These are phyloP conservation scores for Crithidia bombi DNA, from an alignment of 208 protist genomes.

Conservation along the genomic window DNA sequence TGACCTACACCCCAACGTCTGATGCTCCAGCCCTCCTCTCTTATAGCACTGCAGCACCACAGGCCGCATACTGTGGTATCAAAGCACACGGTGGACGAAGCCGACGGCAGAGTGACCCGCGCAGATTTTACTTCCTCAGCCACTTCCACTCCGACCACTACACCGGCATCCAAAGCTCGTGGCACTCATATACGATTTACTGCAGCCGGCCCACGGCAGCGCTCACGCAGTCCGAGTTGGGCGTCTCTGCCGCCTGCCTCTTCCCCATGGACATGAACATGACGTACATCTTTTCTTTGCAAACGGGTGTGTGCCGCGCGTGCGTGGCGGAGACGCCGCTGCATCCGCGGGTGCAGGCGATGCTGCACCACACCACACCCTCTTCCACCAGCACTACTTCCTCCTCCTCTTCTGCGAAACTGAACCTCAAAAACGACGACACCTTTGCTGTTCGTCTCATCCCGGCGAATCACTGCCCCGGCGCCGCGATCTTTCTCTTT, in stretches of 20 bases:
- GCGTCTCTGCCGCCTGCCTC: slow-evolving; percentile 46
- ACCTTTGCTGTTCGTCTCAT: slow-evolving; percentile 60
- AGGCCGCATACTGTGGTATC: background rate
- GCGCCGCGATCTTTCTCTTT: slow-evolving; percentile 91
- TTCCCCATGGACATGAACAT: slow-evolving; percentile 49
- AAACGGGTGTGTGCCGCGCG: slow-evolving; percentile 29
- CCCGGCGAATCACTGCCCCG: slow-evolving; percentile 93
- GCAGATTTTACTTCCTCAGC: slow-evolving; percentile 78
- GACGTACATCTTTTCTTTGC: slow-evolving; percentile 62
- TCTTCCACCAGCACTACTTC: background rate
- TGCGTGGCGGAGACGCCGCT: slow-evolving; percentile 24
- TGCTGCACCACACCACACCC: slow-evolving; percentile 2
- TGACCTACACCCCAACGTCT: background rate
- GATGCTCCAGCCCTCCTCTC: background rate
- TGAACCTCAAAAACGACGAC: slow-evolving; percentile 1
- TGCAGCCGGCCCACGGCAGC: slow-evolving; percentile 67
- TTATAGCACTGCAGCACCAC: background rate
- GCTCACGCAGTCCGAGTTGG: slow-evolving; percentile 51
- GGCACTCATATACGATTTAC: slow-evolving; percentile 67
- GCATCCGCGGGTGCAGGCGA: slow-evolving; percentile 18
- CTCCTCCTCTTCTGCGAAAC: background rate
- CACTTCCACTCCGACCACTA: slow-evolving; percentile 95
- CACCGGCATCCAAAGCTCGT: slow-evolving; percentile 53
- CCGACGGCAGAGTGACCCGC: background rate
- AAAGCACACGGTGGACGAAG: background rate